Percentiles rank a stretch among this genome's conserved stretches.
Conservation (phyloP, 31 red algal species). For the Odonthalia washingtoniensis region DNA sequence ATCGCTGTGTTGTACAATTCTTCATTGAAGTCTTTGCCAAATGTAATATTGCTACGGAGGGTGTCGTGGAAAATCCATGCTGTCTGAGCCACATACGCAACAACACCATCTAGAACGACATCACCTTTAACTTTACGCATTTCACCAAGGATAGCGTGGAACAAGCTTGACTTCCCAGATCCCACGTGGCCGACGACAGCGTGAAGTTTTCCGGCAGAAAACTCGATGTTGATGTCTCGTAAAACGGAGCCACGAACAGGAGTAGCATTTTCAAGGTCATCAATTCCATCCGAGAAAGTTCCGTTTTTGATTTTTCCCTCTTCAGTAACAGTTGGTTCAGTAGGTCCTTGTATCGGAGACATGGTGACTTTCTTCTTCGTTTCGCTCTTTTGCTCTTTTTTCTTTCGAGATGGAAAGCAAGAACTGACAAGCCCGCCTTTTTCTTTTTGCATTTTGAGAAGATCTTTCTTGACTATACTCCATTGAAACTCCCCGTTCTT, state of each 20-base stretch:
- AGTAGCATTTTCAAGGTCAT: not conserved
- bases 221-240: constrained; percentile 50
- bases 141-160: constrained; percentile 94
- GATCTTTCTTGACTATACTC: constrained; percentile 46
- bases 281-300: not conserved
- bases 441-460: not conserved
- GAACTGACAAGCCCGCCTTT: not conserved
- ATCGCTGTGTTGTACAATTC: constrained; percentile 71
- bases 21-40: constrained; percentile 85
- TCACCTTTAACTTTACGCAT: constrained; percentile 74
- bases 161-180: constrained; percentile 92
- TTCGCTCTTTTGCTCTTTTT: constrained; percentile 5
- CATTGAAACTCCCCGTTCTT: constrained; percentile 65
- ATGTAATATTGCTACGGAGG: constrained; percentile 90
- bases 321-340: not conserved
- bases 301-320: not conserved
- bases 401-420: constrained; percentile 24
- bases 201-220: constrained; percentile 56
- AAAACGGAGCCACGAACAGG: constrained; percentile 57
- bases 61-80: constrained; percentile 98
- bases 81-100: constrained; percentile 94
- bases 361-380: not conserved
- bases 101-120: constrained; percentile 55
- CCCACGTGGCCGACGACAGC: constrained; percentile 95
- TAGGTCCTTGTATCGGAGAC: not conserved